These are phyloP conservation scores for Aureobasidium zeae DNA, from an alignment of 2,329 filamentous ascomycete genomes.

Conservation along the genomic window DNA sequence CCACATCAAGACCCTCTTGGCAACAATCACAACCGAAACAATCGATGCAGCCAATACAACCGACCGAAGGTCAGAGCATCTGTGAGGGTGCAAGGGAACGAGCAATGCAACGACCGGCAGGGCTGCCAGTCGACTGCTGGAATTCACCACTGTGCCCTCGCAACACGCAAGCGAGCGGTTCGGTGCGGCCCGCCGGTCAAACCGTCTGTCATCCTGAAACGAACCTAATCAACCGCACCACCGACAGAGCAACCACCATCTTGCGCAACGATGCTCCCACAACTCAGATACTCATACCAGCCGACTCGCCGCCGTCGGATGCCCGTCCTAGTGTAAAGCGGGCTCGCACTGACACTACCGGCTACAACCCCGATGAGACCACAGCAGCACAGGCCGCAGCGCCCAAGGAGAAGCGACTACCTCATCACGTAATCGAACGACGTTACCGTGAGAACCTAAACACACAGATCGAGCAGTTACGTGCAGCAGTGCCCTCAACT, in stretches of 20 bases:
- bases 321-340: slow-evolving; percentile 11
- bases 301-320: slow-evolving; percentile 11
- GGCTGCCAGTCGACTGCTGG: slow-evolving; percentile 16
- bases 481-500: slow-evolving; percentile 32
- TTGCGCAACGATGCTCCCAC: slow-evolving; percentile 2
- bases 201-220: slow-evolving; percentile 10
- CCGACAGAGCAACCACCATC: neutral
- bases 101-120: slow-evolving; percentile 7
- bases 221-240: neutral
- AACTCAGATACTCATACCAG: slow-evolving; percentile 10
- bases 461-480: slow-evolving; percentile 37
- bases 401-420: slow-evolving; percentile 11
- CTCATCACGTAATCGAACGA: slow-evolving; percentile 38
- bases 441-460: slow-evolving; percentile 40
- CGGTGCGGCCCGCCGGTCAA: slow-evolving; percentile 14
- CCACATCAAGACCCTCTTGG: slow-evolving; percentile 2
- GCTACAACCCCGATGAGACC: neutral
- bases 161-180: slow-evolving; percentile 14
- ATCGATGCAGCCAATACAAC: neutral
- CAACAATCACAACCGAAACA: too few species aligned
- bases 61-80: slow-evolving; percentile 1
- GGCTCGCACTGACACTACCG: slow-evolving; percentile 5
- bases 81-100: slow-evolving; percentile 7
- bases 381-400: slow-evolving; percentile 1
- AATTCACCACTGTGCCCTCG: slow-evolving; percentile 17